phyloP scores from a whole-genome alignment of 805 yeast genomes.

The Zygoascus biomembranicola region DNA sequence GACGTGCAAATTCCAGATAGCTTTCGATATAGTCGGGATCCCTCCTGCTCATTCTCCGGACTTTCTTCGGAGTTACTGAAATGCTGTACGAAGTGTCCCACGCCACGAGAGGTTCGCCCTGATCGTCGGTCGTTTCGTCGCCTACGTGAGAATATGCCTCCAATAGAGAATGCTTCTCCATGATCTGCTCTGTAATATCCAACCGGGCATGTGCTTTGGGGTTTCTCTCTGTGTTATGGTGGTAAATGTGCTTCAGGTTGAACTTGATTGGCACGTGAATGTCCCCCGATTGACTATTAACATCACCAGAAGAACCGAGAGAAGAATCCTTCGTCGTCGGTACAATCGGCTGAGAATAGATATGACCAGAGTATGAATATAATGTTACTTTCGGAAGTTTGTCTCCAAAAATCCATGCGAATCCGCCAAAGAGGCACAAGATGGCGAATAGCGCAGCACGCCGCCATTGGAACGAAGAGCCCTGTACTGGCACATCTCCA shows the following conservation, averaged over 20 bases:
- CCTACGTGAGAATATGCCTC: conserved; percentile 15
- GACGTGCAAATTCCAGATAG: conserved; percentile 49
- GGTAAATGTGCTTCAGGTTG: conserved; percentile 49
- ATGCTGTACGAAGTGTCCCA: conserved; percentile 7
- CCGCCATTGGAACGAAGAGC: background rate
- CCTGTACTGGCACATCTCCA: background rate
- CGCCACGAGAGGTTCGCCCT: background rate
- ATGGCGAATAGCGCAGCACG: background rate
- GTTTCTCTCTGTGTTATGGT: conserved; percentile 46
- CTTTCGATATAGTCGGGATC: conserved; percentile 59
- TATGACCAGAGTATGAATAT: background rate
- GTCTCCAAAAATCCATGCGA: background rate
- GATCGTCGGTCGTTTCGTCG: background rate
- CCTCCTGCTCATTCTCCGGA: conserved; percentile 37
- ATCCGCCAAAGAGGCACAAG: background rate
- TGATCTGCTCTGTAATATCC: conserved; percentile 39
- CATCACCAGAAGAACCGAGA: background rate
- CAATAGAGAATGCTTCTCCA: conserved; percentile 26
- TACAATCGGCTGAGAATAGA: no score
- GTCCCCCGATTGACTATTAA: background rate
- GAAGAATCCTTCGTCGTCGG: background rate
- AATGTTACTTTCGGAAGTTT: background rate
- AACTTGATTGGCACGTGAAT: conserved; percentile 1
- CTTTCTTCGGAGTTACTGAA: conserved; percentile 7
- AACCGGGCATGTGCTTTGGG: conserved; percentile 39